Evolutionary conservation across 345 rosid genomes (phyloP), one percentile per base, ranked within the genome.

Genomic region (Eucalyptus erythrocorys): DNA sequence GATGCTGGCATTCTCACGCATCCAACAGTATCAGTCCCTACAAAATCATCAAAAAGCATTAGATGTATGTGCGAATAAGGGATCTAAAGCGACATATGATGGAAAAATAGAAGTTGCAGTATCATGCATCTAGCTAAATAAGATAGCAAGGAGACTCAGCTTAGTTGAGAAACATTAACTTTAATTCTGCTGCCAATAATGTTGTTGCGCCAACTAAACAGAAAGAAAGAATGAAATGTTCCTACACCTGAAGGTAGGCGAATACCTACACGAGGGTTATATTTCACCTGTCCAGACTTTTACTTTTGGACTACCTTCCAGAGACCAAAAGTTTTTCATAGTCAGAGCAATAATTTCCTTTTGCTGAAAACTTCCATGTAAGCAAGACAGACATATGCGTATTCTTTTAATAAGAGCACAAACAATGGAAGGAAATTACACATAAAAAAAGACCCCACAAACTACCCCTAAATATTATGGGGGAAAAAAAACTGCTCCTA

Each of bases 1-100:
- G 99, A 93, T 34, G 99, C 98, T 53, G 99, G 99, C 90, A 95
- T 88, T 93, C 98, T 93, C 86, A 95, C 91, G 61, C 96, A 89
- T 4, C 99, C 99, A 86, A 90, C 89, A 42, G 99, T 95, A 92
- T 97, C 99, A 22, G 94, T 93, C 55, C 97, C 99, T 97, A 91
- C 87, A 92, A 89, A 84, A 86, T 76, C 82, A 86, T 45, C n/a
- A 40, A 85, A 61, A 57, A n/a, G 61, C 50, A 47, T 66, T 24
- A 37, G 32, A 26, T 43, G 68, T 71, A 85, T 86, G 59, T 24
- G 59, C 17, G 24, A 24, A 49, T 64, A 24, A 32, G n/a, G 27
- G 13, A 48, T 85, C 76, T 61, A 30, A 30, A 27, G 68, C 6
- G 19, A 45, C 47, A 59, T 32, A 55, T 14, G n/a, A 40, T 42